These are phyloP conservation scores for Cytospora piceicola DNA, from an alignment of 2,329 filamentous ascomycete species.

Conservation along the genomic window DNA sequence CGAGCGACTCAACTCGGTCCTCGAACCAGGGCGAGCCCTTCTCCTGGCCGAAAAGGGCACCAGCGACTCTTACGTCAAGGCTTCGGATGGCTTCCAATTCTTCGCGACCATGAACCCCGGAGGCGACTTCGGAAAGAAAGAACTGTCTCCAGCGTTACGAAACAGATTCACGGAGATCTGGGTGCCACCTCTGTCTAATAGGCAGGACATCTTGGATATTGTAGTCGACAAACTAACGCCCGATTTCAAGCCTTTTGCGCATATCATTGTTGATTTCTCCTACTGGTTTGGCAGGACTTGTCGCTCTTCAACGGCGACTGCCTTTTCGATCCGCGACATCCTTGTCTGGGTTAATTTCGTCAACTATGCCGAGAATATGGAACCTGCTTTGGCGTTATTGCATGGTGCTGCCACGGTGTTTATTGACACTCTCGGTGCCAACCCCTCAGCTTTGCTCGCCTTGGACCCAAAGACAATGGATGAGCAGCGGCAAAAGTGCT, in stretches of 20 bases:
- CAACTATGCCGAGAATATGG: constrained; percentile 63
- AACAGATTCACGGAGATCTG: constrained; percentile 99
- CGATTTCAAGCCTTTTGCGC: constrained; percentile 60
- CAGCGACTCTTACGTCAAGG: constrained; percentile 78
- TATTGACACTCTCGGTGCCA: constrained; percentile 92
- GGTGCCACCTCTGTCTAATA: constrained; percentile 86
- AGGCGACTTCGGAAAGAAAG: constrained; percentile 97
- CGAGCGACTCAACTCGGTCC: constrained; percentile 92
- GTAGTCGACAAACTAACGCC: constrained; percentile 72
- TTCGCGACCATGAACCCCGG: constrained; percentile 99
- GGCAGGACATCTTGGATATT: constrained; percentile 86
- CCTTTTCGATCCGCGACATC: constrained; percentile 89
- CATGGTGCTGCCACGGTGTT: constrained; percentile 96
- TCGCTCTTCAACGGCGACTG: constrained; percentile 72
- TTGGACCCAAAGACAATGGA: constrained; percentile 71
- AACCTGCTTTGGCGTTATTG: constrained; percentile 56
- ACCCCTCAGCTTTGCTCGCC: constrained; percentile 85
- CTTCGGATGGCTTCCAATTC: constrained; percentile 84
- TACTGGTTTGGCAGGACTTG: constrained; percentile 90
- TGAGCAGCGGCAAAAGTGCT: constrained; percentile 71
- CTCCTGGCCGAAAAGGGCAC: constrained; percentile 93
- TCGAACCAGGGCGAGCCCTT: constrained; percentile 85
- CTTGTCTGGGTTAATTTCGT: constrained; percentile 93
- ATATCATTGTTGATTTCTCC: constrained; percentile 80
- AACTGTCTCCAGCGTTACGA: constrained; percentile 89